Evolutionary conservation across 768 basidiomycete genomes (phyloP).

Genomic region (Termitomyces bulborhizus): DNA sequence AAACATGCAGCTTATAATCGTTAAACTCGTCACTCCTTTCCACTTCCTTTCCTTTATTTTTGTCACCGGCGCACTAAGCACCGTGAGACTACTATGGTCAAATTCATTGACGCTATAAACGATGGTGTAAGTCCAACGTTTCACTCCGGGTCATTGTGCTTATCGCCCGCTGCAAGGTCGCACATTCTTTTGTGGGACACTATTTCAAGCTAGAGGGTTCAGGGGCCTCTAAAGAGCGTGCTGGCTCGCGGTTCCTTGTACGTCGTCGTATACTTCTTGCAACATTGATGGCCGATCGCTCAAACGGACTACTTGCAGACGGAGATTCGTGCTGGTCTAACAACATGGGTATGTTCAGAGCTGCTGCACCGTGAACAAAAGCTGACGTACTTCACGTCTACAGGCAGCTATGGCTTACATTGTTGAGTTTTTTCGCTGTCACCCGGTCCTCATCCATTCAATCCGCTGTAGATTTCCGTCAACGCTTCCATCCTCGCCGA

Average conservation of each 20-base stretch:
- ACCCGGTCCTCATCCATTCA: not conserved
- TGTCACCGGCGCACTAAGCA: conserved; percentile 3
- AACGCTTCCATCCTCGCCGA: conserved; percentile 76
- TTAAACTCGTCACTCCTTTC: not conserved
- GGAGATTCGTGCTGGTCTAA: conserved; percentile 72
- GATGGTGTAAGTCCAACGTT: conserved; percentile 19
- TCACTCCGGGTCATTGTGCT: not conserved
- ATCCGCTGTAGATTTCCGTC: conserved; percentile 59
- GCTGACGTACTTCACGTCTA: conserved; percentile 3
- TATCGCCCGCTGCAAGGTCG: conserved; percentile 28
- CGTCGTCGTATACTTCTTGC: conserved; percentile 5
- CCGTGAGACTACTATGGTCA: conserved; percentile 15
- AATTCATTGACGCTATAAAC: conserved; percentile 19
- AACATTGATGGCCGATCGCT: not conserved
- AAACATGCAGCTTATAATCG: conserved; percentile 3
- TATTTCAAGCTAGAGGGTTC: conserved; percentile 75
- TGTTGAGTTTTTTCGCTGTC: conserved; percentile 29
- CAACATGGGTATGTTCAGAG: conserved; percentile 61
- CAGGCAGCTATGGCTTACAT: conserved; percentile 85
- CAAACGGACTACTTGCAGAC: conserved; percentile 36
- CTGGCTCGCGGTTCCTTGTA: conserved; percentile 58
- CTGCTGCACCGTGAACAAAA: not conserved
- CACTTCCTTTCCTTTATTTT: not conserved
- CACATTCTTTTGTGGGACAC: conserved; percentile 43
- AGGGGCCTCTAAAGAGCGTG: conserved; percentile 55